phyloP scores from a whole-genome alignment of 1,139 yeast species.

The Blastobotrys raffinosifermentans region DNA sequence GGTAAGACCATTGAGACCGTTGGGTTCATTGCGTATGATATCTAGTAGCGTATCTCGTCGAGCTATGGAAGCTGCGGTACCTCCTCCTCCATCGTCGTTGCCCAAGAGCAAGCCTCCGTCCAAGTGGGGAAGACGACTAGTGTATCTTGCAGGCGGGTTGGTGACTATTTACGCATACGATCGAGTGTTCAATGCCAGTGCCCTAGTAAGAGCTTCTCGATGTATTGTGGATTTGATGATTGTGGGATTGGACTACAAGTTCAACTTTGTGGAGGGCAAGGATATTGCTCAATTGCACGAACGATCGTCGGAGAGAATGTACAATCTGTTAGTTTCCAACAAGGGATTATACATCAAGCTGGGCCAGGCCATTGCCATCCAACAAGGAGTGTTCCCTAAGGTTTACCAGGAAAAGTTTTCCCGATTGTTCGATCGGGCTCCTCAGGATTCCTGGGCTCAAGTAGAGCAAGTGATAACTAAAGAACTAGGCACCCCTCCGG shows the following conservation, averaged over 20 bases:
- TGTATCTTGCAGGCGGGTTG: conserved; percentile 11
- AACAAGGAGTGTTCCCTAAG: conserved; percentile 59
- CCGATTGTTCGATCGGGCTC: conserved; percentile 63
- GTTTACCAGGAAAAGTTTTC: conserved; percentile 53
- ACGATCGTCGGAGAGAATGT: conserved; percentile 50
- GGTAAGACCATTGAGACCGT: no score
- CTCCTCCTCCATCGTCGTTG: conserved; percentile 14
- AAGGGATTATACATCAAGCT: conserved; percentile 71
- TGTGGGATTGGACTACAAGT: conserved; percentile 58
- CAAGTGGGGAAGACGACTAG: conserved; percentile 15
- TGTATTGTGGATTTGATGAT: conserved; percentile 45
- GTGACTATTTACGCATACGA: conserved; percentile 16
- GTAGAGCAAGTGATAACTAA: conserved; percentile 42
- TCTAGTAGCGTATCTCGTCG: not conserved
- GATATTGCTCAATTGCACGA: conserved; percentile 53
- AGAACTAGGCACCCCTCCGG: conserved; percentile 47
- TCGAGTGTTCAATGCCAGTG: conserved; percentile 39
- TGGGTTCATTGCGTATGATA: no score
- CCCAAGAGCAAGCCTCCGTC: conserved; percentile 12
- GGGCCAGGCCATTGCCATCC: conserved; percentile 73
- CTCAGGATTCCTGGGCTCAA: conserved; percentile 55
- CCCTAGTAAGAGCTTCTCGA: conserved; percentile 46
- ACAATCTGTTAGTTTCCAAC: conserved; percentile 48
- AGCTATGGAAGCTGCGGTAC: conserved; percentile 1
- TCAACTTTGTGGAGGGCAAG: conserved; percentile 39